phyloP scores from a whole-genome alignment of 257 asterid genomes.

The Solanum chaucha region DNA sequence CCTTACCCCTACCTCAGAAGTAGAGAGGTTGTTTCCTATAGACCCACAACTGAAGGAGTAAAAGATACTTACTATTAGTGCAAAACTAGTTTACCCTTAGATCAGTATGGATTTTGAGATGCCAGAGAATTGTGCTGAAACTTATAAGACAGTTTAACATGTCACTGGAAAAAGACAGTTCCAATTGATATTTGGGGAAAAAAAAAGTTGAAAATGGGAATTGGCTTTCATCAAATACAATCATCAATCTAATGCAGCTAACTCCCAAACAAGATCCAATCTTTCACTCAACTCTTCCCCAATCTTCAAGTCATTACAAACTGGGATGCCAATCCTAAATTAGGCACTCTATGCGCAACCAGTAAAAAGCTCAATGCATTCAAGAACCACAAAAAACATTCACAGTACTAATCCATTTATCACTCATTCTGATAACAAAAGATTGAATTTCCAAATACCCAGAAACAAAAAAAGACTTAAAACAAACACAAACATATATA shows the following conservation, averaged over 20 bases:
- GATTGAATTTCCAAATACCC: slow-evolving; percentile 7
- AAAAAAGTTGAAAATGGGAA: background rate
- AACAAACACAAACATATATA: background rate
- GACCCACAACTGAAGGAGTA: background rate
- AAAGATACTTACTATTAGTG: background rate
- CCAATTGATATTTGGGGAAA: background rate
- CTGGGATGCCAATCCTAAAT: background rate
- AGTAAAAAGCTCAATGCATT: background rate
- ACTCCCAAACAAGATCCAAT: background rate
- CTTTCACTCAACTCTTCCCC: slow-evolving; percentile 14
- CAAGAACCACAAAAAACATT: slow-evolving; percentile 3
- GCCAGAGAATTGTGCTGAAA: background rate
- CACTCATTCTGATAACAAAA: slow-evolving; percentile 1
- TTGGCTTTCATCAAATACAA: background rate
- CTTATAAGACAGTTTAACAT: background rate
- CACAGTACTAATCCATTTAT: background rate
- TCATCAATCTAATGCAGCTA: slow-evolving; percentile 2
- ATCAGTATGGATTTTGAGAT: background rate
- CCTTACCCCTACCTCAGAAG: background rate
- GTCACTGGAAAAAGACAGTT: background rate
- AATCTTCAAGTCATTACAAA: slow-evolving; percentile 8
- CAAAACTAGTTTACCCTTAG: background rate
- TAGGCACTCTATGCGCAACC: background rate
- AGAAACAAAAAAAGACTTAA: background rate
- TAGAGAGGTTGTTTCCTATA: background rate